Evolutionary conservation across 306 rosid species (phyloP).

Genomic region (Lupinus albus): DNA sequence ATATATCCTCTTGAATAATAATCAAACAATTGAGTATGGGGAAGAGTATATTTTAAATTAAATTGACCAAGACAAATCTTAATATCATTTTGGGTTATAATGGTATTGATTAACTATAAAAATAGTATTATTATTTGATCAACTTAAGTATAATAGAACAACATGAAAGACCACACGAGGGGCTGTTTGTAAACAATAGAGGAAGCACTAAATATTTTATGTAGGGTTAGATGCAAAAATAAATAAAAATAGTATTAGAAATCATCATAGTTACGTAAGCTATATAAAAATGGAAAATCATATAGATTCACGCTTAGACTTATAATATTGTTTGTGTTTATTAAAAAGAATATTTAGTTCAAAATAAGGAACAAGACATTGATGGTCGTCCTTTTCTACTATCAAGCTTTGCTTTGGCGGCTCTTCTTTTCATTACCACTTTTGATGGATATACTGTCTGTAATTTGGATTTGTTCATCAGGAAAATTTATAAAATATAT

Average conservation of each 20-base stretch:
- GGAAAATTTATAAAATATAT: too few species aligned
- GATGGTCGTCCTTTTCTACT: constrained; percentile 46
- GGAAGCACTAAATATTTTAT: constrained; percentile 36
- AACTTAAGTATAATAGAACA: constrained; percentile 24
- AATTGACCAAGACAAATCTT: constrained; percentile 39
- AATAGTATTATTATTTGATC: constrained; percentile 26
- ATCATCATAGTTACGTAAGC: constrained; percentile 67
- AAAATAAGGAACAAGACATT: constrained; percentile 44
- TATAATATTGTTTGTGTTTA: background rate
- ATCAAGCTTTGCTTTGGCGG: constrained; percentile 39
- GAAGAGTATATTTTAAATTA: constrained; percentile 18
- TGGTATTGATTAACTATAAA: too few species aligned
- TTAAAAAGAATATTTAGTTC: constrained; percentile 28
- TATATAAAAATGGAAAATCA: constrained; percentile 44
- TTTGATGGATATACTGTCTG: background rate
- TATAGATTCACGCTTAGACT: constrained; percentile 45
- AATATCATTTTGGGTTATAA: constrained; percentile 19
- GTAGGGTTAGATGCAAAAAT: constrained; percentile 31
- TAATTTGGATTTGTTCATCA: background rate
- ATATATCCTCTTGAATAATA: constrained; percentile 43
- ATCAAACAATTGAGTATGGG: constrained; percentile 43
- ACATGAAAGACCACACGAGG: constrained; percentile 48
- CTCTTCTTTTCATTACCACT: constrained; percentile 38
- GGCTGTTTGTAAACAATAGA: constrained; percentile 37
- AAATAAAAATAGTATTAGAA: constrained; percentile 47